Evolutionary conservation across 495 filamentous ascomycete species (phyloP).

Genomic region (Halenospora varia): DNA sequence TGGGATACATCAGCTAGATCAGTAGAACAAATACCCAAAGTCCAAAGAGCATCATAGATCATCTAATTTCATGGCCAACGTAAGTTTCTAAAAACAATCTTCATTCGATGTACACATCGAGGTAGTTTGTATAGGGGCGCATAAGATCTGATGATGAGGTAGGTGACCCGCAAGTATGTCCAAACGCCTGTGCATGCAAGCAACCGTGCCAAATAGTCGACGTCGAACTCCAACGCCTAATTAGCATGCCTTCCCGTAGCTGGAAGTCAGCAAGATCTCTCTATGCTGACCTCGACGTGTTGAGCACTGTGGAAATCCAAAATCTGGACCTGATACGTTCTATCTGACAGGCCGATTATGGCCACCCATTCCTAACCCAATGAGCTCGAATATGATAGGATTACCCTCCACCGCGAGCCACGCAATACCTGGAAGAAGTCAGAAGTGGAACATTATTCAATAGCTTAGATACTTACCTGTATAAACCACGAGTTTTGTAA

Average conservation of each 20-base stretch:
- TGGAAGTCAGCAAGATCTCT: not conserved
- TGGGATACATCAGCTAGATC: too few species aligned
- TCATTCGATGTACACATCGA: not conserved
- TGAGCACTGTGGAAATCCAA: not conserved
- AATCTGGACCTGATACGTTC: not conserved
- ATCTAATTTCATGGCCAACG: too few species aligned
- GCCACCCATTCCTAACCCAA: slow-evolving; percentile 50
- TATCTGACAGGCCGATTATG: slow-evolving; percentile 5
- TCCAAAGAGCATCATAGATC: too few species aligned
- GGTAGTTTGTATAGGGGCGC: not conserved
- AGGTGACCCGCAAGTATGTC: not conserved
- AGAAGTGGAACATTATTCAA: not conserved
- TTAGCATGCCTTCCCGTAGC: not conserved
- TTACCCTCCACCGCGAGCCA: slow-evolving; percentile 67
- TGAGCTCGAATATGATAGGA: slow-evolving; percentile 61
- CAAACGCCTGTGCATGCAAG: not conserved
- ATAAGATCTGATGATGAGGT: not conserved
- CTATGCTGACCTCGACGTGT: not conserved
- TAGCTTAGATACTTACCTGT: slow-evolving; percentile 54
- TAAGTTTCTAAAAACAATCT: too few species aligned
- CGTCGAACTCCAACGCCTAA: not conserved
- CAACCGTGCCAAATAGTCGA: not conserved
- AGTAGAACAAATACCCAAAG: too few species aligned
- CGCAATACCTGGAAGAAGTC: slow-evolving; percentile 50
- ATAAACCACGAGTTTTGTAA: slow-evolving; percentile 96